Evolutionary conservation across 2,329 filamentous ascomycete species (phyloP), one percentile per base, ranked within the genome.

Genomic region (Alternaria burnsii): DNA sequence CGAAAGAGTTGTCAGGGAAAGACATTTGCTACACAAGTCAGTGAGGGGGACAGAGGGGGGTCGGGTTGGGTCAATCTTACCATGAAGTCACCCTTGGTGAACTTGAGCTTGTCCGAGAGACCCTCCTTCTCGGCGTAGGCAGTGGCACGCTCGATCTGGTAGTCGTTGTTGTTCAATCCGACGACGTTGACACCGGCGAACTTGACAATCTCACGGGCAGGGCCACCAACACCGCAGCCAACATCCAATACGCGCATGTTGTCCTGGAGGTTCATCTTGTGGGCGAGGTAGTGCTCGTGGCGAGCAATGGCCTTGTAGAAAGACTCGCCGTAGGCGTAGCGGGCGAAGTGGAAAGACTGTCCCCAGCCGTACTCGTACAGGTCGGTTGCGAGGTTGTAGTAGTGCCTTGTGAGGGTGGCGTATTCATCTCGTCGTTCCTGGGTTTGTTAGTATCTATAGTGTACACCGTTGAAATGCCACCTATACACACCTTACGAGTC

Each of bases 101-200:
- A 98, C 65, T 86, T 86, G 69, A 97, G 83, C 83, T 97, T 93
- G 74, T 92, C 80, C 1, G 89, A 86, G 53, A 98, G 84, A 52
- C 90, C 89, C 81, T 97, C 92, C 81, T 93, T 92, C 63, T 86
- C 81, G 3, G 94, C 93, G 77, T 97, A 97, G 55, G 86, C 84
- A 14, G 89, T 93, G n/a, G 94, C 94, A 68, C 95, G 92, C 78
- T 97, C 88, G 69, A 98, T 97, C 83, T 98, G 95, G 85, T 99
- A 99, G 83, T 97, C 93, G 81, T 98, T 98, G 88, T 97, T 98
- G 88, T 98, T 99, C 78, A 98, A 83, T 43, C 95, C 95, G 24
- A 93, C 90, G 65, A 98, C 87, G 72, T 97, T 93, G 71, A 88
- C 91, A 63, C 92, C 94, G 11, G 92, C 91, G 83, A 99, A 99